Conservation (phyloP, 2,329 filamentous ascomycete species). For the Xylaria sp. region DNA sequence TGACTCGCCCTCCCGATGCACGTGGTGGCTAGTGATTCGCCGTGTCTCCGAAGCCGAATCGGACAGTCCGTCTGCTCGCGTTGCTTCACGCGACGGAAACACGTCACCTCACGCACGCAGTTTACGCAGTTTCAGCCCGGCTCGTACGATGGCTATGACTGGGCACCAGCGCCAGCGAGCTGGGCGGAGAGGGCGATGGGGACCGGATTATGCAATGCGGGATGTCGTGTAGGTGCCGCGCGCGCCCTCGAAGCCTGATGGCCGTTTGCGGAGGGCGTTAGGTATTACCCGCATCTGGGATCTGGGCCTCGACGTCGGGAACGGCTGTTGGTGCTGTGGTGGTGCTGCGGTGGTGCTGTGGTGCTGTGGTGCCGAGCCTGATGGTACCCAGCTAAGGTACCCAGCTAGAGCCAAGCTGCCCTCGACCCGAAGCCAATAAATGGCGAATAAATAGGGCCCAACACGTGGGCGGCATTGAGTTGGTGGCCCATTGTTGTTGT, state of each 20-base stretch:
- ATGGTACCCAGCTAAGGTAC: too few species aligned
- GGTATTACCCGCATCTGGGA: slow-evolving; percentile 18
- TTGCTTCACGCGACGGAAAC: slow-evolving; percentile 10
- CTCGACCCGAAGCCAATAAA: too few species aligned
- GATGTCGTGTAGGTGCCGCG: slow-evolving; percentile 16
- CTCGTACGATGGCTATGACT: background rate
- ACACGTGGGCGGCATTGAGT: slow-evolving; percentile 6
- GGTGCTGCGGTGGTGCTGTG: background rate
- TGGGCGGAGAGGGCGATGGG: background rate
- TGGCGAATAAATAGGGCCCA: background rate
- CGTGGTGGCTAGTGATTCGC: slow-evolving; percentile 25
- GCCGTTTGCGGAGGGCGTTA: slow-evolving; percentile 10
- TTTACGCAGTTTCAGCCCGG: slow-evolving; percentile 20
- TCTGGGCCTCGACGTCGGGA: slow-evolving; percentile 1
- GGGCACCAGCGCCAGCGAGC: slow-evolving; percentile 4
- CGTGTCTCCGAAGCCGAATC: slow-evolving; percentile 16
- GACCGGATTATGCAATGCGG: slow-evolving; percentile 20
- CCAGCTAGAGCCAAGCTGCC: too few species aligned
- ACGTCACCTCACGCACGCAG: slow-evolving; percentile 11
- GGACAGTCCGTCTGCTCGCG: slow-evolving; percentile 5
- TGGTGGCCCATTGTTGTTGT: slow-evolving; percentile 4
- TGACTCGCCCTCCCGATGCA: slow-evolving; percentile 6
- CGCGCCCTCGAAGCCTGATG: slow-evolving; percentile 1
- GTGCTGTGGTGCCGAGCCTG: slow-evolving; percentile 7
- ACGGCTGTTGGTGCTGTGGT: too few species aligned